Percentiles rank a stretch among this genome's conserved stretches.
Conservation (phyloP, 768 basidiomycete genomes). For the Suillus tomentosus region DNA sequence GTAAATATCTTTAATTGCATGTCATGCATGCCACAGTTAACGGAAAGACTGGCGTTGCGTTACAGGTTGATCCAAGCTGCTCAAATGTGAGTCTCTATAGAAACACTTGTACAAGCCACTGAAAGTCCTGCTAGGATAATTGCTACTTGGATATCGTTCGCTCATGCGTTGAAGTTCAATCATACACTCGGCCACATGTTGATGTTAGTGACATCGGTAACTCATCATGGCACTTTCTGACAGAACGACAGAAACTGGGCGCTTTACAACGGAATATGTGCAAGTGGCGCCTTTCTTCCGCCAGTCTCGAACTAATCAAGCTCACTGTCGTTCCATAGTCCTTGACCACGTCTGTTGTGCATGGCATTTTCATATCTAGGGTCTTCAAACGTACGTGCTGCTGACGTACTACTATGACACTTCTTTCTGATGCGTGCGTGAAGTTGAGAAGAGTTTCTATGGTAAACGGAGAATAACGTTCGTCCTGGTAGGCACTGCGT, state of each 20-base stretch:
- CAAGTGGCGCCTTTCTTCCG: neutral
- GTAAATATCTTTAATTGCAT: neutral
- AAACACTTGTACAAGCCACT: too few species aligned
- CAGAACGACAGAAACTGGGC: neutral
- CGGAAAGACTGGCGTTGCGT: neutral
- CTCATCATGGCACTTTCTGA: neutral
- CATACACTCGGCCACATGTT: neutral
- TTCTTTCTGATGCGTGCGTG: neutral
- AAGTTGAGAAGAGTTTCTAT: constrained; percentile 3
- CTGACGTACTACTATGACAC: neutral
- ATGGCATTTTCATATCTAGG: neutral
- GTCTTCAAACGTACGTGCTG: neutral
- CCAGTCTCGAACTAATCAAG: neutral
- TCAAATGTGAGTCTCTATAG: neutral
- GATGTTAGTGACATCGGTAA: neutral
- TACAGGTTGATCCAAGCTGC: neutral
- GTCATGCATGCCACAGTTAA: neutral
- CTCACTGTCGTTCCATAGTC: neutral
- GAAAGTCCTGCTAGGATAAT: neutral
- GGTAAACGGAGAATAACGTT: neutral
- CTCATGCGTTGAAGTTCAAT: neutral
- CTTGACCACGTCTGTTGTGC: constrained; percentile 2
- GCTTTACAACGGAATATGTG: neutral
- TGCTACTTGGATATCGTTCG: neutral
- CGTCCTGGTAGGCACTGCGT: neutral